These are phyloP conservation scores for Argentina anserina DNA, from an alignment of 306 rosid genomes.

Conservation along the genomic window DNA sequence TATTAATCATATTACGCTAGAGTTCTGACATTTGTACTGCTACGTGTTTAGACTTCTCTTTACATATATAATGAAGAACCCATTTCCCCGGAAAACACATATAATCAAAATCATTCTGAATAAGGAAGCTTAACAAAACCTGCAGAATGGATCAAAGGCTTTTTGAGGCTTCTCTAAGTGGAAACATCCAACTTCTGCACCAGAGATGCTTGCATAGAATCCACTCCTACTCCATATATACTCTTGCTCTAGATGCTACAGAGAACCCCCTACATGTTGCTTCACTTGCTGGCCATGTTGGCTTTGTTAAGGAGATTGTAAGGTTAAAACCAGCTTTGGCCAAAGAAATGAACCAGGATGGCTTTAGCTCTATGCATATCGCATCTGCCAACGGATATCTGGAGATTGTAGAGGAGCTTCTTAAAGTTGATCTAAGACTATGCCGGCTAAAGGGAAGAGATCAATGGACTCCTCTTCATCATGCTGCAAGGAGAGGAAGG, in stretches of 20 bases:
- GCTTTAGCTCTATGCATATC: slow-evolving; percentile 27
- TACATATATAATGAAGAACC: neutral
- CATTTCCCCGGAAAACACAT: neutral
- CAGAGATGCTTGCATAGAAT: slow-evolving; percentile 9
- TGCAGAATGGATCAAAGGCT: slow-evolving; percentile 6
- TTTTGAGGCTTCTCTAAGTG: slow-evolving; percentile 17
- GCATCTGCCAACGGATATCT: slow-evolving; percentile 31
- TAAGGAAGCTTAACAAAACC: neutral
- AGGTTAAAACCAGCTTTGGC: slow-evolving; percentile 19
- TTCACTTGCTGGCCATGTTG: slow-evolving; percentile 9
- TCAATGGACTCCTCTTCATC: slow-evolving; percentile 35
- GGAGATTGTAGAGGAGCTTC: slow-evolving; percentile 29
- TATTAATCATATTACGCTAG: neutral
- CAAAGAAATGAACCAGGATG: slow-evolving; percentile 22
- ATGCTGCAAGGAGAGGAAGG: slow-evolving; percentile 32
- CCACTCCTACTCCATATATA: slow-evolving; percentile 9
- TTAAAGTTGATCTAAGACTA: slow-evolving; percentile 21
- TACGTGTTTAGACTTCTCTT: neutral
- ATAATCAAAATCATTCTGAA: neutral
- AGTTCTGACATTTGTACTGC: neutral
- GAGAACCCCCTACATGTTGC: slow-evolving; percentile 20
- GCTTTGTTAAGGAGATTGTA: slow-evolving; percentile 18
- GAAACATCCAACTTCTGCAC: slow-evolving; percentile 11
- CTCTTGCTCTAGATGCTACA: neutral
- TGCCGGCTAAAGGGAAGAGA: slow-evolving; percentile 27